phyloP scores from a whole-genome alignment of 345 rosid species.

The Psidium guajava region DNA sequence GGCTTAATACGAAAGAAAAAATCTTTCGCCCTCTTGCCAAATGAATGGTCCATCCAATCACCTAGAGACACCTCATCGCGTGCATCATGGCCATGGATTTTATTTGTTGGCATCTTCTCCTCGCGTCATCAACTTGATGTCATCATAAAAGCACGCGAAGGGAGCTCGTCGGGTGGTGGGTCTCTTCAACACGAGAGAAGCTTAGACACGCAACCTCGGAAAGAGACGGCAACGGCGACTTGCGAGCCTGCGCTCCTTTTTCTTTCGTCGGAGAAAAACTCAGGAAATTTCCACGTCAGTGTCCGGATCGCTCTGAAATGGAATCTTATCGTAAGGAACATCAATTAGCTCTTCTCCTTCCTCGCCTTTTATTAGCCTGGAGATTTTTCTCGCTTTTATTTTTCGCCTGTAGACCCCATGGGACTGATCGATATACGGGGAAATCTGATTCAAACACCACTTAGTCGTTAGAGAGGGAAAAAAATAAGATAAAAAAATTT shows the following conservation, averaged over 20 bases:
- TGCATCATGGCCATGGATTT: background rate
- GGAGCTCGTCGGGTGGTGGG: background rate
- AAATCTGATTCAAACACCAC: too few relatives aligned
- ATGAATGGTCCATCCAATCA: background rate
- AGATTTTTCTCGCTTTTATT: background rate
- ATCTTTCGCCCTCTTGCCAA: background rate
- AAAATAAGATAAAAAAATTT: too few relatives aligned
- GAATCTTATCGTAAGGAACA: background rate
- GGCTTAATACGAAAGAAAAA: background rate
- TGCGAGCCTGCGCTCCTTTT: background rate
- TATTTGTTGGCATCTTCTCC: background rate
- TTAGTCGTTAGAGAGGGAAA: too few relatives aligned
- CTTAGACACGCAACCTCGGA: background rate
- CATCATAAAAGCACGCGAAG: background rate
- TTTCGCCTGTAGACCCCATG: background rate
- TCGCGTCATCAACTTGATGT: background rate
- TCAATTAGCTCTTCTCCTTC: background rate
- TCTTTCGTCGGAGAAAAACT: too few relatives aligned
- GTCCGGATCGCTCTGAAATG: background rate
- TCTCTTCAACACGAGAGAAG: background rate
- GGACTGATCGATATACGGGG: too few relatives aligned
- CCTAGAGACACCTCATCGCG: background rate
- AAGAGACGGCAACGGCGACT: background rate
- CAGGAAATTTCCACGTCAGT: too few relatives aligned
- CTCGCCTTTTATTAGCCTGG: background rate